Evolutionary conservation across 1,284 basidiomycete genomes (phyloP), one percentile per base, ranked within the genome.

Genomic region (Macrocybe sp.): DNA sequence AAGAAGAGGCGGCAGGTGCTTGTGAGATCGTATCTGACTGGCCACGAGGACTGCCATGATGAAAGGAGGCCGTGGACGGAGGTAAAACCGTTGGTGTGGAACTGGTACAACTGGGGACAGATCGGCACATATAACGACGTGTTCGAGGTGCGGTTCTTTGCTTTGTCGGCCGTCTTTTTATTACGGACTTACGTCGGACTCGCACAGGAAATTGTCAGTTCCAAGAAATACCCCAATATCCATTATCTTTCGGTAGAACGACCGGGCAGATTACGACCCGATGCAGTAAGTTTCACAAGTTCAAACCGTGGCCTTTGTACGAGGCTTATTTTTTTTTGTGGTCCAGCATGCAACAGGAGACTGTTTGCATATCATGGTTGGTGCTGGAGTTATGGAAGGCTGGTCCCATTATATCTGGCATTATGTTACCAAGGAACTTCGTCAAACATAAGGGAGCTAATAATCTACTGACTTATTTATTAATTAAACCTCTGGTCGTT

Each of bases 351-450:
- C 74, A 1, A 57, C 74, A 11, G 70, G 77, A 7, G 83, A 85
- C 59, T 85, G 83, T 53, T 65, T 85, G 14, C 83, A 85, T 49
- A 75, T 84, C 50, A 73, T 84, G 69, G 63, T 77, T 1, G 83
- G 83, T 36, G 62, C 78, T 4, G 83, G 82, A 34, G 79, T 84
- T 36, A 64, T 84, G 30, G 83, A 85, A 62, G 80, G 81, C n/a
- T 85, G 82, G 81, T 72, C 81, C 10, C 76, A 81, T 51, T 85
- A 83, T 51, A 78, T 85, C 50, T 83, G 78, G 78, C 80, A 85
- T 55, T 84, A 64, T 55, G 65, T 82, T 50, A 74, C 74, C 16
- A 58, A 50, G 3, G 56, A 58, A 37, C 39, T 58, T 10, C 48
- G 55, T 28, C 48, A 49, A 32, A 33, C 41, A 2, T 9, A 6